Conservation (phyloP, 2,329 filamentous ascomycete species). For the Aspergillus sergii region DNA sequence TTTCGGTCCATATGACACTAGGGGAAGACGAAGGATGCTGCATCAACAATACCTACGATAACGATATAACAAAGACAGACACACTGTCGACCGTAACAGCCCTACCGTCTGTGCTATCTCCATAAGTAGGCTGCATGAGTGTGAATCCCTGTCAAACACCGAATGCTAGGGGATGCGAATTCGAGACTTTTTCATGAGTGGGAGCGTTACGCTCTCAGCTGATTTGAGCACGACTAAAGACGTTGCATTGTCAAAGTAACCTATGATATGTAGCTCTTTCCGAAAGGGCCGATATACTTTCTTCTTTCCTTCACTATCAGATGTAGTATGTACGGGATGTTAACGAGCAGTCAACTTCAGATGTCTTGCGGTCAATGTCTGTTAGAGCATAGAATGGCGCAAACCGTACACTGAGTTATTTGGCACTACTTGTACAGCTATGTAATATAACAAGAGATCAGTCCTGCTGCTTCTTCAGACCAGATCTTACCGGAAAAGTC, state of each 20-base stretch:
- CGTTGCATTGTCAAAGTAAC: not conserved
- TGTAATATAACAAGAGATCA: not conserved
- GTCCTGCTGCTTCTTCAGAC: not conserved
- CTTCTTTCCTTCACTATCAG: not conserved
- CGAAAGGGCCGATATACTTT: not conserved
- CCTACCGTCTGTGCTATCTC: slow-evolving; percentile 26
- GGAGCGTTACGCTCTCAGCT: not conserved
- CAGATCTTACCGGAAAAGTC: not conserved
- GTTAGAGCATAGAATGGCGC: not conserved
- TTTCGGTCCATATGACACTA: slow-evolving; percentile 30
- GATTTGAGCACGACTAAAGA: not conserved
- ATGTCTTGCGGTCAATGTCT: not conserved
- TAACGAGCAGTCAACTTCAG: not conserved
- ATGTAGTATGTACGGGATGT: not conserved
- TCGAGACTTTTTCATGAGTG: not conserved
- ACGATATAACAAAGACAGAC: slow-evolving; percentile 13
- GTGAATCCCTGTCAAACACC: not conserved
- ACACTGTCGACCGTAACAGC: slow-evolving; percentile 30
- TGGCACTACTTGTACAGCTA: not conserved
- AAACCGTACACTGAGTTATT: not conserved
- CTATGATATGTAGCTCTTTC: not conserved
- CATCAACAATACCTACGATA: not conserved
- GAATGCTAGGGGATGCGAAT: not conserved
- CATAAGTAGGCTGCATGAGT: slow-evolving; percentile 3
- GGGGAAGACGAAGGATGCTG: slow-evolving; percentile 23